phyloP scores from a whole-genome alignment of 2,329 filamentous ascomycete genomes.

The Endocalyx cinctus region DNA sequence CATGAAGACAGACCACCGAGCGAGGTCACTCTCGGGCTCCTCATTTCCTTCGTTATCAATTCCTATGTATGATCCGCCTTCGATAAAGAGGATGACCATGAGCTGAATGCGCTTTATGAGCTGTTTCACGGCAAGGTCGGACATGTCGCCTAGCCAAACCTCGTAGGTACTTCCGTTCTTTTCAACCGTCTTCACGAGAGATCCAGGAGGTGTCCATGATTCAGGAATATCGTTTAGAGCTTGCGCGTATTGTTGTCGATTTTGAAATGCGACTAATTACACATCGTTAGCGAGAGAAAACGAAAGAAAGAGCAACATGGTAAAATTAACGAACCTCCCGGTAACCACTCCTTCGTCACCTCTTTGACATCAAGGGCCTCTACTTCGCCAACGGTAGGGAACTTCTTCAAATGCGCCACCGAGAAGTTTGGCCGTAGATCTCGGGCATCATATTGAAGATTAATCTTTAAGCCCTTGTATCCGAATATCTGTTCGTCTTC shows the following conservation, averaged over 20 bases:
- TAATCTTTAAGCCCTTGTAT: constrained; percentile 76
- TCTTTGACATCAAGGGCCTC: constrained; percentile 65
- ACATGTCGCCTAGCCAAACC: constrained; percentile 75
- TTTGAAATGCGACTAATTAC: constrained; percentile 68
- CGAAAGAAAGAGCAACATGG: background rate
- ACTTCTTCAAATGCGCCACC: constrained; percentile 67
- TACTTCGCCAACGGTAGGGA: constrained; percentile 62
- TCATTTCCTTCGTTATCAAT: constrained; percentile 44
- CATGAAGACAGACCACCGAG: constrained; percentile 91
- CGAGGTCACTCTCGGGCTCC: constrained; percentile 65
- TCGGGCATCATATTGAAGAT: constrained; percentile 60
- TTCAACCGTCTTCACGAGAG: constrained; percentile 60
- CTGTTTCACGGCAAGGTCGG: constrained; percentile 63
- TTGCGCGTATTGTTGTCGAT: constrained; percentile 56
- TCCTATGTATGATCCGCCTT: constrained; percentile 76
- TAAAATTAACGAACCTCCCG: constrained; percentile 48
- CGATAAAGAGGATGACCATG: constrained; percentile 81
- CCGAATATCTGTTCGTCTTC: constrained; percentile 91
- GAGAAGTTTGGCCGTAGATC: constrained; percentile 77
- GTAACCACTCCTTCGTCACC: constrained; percentile 61
- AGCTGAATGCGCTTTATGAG: constrained; percentile 80
- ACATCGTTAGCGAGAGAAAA: constrained; percentile 12
- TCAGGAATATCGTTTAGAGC: constrained; percentile 43
- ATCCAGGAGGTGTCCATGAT: constrained; percentile 69
- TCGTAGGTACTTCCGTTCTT: constrained; percentile 64